Evolutionary conservation across 78 protist species (phyloP), one percentile per base, ranked within the genome.

Genomic region (Mantamonas sphyraenae): DNA sequence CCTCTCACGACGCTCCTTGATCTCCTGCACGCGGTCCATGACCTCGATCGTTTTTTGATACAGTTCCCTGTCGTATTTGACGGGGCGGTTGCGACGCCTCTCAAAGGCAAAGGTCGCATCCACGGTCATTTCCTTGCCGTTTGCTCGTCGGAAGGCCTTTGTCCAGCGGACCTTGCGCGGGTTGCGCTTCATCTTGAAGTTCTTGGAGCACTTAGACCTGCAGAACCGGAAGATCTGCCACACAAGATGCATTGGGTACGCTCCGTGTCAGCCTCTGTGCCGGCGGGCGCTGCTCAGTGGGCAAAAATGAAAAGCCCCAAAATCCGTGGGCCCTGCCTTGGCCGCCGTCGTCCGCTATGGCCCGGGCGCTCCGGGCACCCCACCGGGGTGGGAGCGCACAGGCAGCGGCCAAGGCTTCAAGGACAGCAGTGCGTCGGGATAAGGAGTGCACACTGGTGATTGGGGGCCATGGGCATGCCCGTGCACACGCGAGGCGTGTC

Each of bases 81-180:
- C 82, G 4, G 98, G 99, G 31, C 87, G 69, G 75, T 97, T 85
- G 28, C 98, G 85, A 31, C 73, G 62, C 80, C 88, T 82, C 81
- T 97, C 99, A 60, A 97, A 95, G 31, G 93, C 97, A 34, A 88
- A 91, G 10, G 91, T 65, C 38, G 76, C 57, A 73, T 96, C 99
- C 69, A 77, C 39, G 24, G 89, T 71, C 88, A 96, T 62, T 70
- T 97, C 99, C 80, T 97, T 97, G 67, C 98, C 98, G 24, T 34
- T 59, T 14, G 92, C 62, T 53, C 65, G 72, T 19, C 99, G 77
- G 81, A 78, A 92, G n/a, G 99, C 96, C 89, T 96, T 96, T 22
- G 99, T 96, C 99, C 99, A 97, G 2, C 84, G 53, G n/a, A 90
- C 80, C 89, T 94, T 96, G 50, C 95, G 76, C 30, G 99, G 99